Base-by-base conservation (phyloP, 352 stramenopile genomes). In the Phytophthora quininea region DNA sequence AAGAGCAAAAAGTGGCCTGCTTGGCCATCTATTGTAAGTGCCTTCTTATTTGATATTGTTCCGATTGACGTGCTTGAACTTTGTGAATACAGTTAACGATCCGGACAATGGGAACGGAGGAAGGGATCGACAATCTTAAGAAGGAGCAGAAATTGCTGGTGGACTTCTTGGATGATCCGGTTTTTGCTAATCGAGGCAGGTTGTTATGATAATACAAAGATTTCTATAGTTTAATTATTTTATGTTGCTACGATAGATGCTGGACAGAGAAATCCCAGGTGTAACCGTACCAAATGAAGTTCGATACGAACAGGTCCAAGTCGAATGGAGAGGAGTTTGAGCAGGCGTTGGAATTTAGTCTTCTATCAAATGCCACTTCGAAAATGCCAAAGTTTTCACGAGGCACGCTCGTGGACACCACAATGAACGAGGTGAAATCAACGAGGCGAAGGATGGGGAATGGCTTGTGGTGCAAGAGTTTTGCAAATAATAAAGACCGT, bases 1-100 rank as follows among this genome's bases (percentile, higher is more conserved):
- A 91, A 90, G 57, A 92, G 91, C 64, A 71, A 82, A 14, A 94
- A 94, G 53, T 94, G 83, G 82, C 86, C 84, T 1, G 69, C 79
- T 48, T 94, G 86, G 86, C 84, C 86, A 3, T 85, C 82, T 3
- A 24, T 94, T 31, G 86, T 94, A 50, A 2, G 56, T 55, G 14
- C 27, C 37, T 40, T 47, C 27, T 32, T 14, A 29, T 11, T 11
- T 35, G 31, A 3, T 54, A 30, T n/a, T 57, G 27, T 12, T 31
- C 15, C 1, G 12, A 11, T 38, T 50, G 82, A 33, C 19, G 45
- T 7, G 24, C 51, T 52, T 50, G 3, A 49, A 27, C 45, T 19
- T 54, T 10, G 29, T 54, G 19, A 48, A 11, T 15, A 2, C 35
- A 93, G 85, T 71, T 91, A 45, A 91, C 82, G 1, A 79, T 94